Percentiles rank a stretch among this genome's conserved stretches.
Evolutionary conservation across 768 basidiomycete species (phyloP).

Genomic region (Tricholomella constricta): DNA sequence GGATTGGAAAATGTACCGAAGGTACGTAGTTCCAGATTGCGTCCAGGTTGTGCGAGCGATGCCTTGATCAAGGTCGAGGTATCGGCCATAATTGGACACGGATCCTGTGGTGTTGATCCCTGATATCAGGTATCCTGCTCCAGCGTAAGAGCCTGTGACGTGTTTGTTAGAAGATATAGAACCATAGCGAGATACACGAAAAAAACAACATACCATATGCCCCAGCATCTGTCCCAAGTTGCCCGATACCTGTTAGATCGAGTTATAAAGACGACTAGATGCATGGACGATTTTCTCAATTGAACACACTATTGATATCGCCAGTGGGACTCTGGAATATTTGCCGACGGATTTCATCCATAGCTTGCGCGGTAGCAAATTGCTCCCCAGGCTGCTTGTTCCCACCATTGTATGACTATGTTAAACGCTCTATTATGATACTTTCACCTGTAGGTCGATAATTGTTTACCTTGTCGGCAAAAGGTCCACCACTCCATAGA

Average conservation of each 20-base stretch:
- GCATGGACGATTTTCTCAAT: not conserved
- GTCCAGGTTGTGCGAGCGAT: constrained; percentile 62
- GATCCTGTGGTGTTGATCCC: constrained; percentile 44
- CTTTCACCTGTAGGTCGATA: not conserved
- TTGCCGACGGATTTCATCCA: constrained; percentile 53
- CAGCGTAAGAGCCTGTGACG: constrained; percentile 64
- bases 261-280: constrained; percentile 2
- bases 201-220: constrained; percentile 58
- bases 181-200: not conserved
- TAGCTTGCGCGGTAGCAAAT: constrained; percentile 43
- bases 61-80: constrained; percentile 70
- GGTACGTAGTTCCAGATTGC: constrained; percentile 46
- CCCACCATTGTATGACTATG: constrained; percentile 67
- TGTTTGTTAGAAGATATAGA: not conserved
- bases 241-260: constrained; percentile 46
- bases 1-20: constrained; percentile 43
- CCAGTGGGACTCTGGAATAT: constrained; percentile 64
- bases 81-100: constrained; percentile 55
- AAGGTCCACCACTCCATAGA: constrained; percentile 76
- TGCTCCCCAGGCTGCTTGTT: constrained; percentile 55
- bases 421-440: not conserved
- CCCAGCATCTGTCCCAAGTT: constrained; percentile 54
- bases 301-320: constrained; percentile 52
- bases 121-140: constrained; percentile 61
- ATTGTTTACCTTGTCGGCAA: no score